These are phyloP conservation scores for Ceratocystis cubensis DNA, from an alignment of 2,329 filamentous ascomycete species.

Conservation along the genomic window DNA sequence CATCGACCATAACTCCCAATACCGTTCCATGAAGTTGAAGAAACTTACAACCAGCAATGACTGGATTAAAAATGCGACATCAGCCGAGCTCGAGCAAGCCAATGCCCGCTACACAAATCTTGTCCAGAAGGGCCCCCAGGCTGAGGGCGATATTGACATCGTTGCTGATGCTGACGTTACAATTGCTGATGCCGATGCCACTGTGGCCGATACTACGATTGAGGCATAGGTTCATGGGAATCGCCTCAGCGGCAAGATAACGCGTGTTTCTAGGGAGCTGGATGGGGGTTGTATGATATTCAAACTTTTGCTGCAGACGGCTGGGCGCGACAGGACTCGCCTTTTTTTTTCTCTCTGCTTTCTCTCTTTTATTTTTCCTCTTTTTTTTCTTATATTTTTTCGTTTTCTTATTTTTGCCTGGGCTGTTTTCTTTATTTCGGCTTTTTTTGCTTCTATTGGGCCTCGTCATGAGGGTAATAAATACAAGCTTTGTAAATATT, in stretches of 20 bases:
- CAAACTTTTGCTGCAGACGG: conserved; percentile 2
- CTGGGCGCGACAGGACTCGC: conserved; percentile 3
- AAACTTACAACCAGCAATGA: conserved; percentile 72
- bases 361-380: not conserved
- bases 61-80: conserved; percentile 67
- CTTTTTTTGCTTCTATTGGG: conserved; percentile 5
- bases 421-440: conserved; percentile 5
- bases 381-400: conserved; percentile 11
- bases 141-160: not conserved
- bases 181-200: conserved; percentile 25
- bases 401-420: conserved; percentile 8
- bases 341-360: conserved; percentile 20
- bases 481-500: not conserved
- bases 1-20: conserved; percentile 43
- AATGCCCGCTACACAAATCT: conserved; percentile 52
- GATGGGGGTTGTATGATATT: conserved; percentile 18
- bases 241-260: not conserved
- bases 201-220: conserved; percentile 22
- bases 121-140: conserved; percentile 35
- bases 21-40: conserved; percentile 57
- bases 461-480: not conserved
- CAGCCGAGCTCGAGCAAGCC: conserved; percentile 61
- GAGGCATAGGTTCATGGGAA: conserved; percentile 11
- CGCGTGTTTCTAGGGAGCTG: not conserved
- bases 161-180: conserved; percentile 26